A percentile compares a stretch with the other conserved stretches of the same genome.
Conservation (phyloP, 331 rosid species). For the Stylosanthes scabra region DNA sequence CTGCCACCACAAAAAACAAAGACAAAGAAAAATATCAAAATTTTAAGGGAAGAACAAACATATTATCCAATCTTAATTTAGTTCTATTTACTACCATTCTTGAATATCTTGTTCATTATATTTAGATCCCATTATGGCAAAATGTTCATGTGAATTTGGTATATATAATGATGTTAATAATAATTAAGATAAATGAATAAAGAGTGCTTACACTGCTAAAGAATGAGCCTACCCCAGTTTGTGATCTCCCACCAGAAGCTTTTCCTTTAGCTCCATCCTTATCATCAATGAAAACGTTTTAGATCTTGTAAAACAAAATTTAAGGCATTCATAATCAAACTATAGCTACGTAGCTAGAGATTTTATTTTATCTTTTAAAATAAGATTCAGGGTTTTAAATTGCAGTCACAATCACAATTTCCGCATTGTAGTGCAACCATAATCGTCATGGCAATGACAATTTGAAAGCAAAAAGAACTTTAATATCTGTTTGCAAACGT, state of each 20-base stretch:
- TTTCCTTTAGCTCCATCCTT: constrained; percentile 59
- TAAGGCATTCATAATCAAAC: too few species aligned
- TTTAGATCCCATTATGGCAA: neutral
- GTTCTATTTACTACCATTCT: constrained; percentile 5
- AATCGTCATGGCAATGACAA: too few species aligned
- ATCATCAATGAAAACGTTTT: constrained; percentile 17
- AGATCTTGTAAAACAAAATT: neutral
- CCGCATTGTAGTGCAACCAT: too few species aligned
- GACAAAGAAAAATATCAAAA: neutral
- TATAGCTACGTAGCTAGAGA: too few species aligned
- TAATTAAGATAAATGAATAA: constrained; percentile 21
- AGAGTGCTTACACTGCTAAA: constrained; percentile 49
- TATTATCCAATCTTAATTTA: neutral
- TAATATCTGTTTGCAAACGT: too few species aligned
- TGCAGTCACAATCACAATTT: too few species aligned
- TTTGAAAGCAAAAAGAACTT: too few species aligned
- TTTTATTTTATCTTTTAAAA: too few species aligned
- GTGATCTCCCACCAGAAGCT: constrained; percentile 56
- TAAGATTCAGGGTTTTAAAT: too few species aligned
- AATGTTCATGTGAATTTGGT: too few species aligned
- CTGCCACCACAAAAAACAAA: constrained; percentile 42
- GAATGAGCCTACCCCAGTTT: constrained; percentile 57
- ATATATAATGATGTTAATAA: neutral
- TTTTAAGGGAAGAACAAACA: neutral
- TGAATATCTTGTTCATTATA: too few species aligned